Evolutionary conservation across 192 early-diverging fungal species (phyloP).

Genomic region (Mortierella antarctica): DNA sequence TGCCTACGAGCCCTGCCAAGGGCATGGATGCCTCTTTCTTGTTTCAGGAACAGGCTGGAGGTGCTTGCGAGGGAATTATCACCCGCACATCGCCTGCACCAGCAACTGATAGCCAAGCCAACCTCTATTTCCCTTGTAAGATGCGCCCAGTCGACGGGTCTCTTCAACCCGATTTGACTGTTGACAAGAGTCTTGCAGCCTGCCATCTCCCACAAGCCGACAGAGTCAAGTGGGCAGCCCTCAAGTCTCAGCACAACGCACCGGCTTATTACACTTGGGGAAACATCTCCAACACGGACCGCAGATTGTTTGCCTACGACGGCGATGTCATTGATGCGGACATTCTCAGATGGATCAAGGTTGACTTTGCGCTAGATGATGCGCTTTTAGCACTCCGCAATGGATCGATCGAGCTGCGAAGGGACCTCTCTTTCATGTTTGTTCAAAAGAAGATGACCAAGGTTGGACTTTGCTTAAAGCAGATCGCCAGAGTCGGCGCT

Average conservation of each 20-base stretch:
- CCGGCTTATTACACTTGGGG: conserved; percentile 54
- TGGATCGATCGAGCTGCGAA: conserved; percentile 19
- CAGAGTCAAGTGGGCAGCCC: conserved; percentile 46
- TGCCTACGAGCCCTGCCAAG: conserved; percentile 56
- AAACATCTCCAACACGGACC: conserved; percentile 58
- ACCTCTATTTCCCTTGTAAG: conserved; percentile 39
- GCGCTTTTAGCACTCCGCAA: conserved; percentile 40
- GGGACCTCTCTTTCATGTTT: conserved; percentile 58
- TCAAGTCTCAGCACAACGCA: conserved; percentile 53
- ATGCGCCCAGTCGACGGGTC: conserved; percentile 31
- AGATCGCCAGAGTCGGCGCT: conserved; percentile 80
- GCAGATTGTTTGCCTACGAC: conserved; percentile 63
- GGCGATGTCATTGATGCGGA: conserved; percentile 55
- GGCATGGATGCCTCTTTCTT: conserved; percentile 80
- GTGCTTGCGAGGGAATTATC: conserved; percentile 53
- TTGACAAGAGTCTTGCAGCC: conserved; percentile 53
- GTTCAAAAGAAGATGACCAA: conserved; percentile 49
- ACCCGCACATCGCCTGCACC: conserved; percentile 11
- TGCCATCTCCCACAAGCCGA: conserved; percentile 60
- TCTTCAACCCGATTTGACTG: conserved; percentile 53
- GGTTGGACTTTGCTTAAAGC: conserved; percentile 75
- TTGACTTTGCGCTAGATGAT: conserved; percentile 71
- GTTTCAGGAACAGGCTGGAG: conserved; percentile 68
- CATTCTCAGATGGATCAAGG: conserved; percentile 63
- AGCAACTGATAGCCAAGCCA: conserved; percentile 19